phyloP scores from a whole-genome alignment of 2,329 filamentous ascomycete genomes.

The Chalaropsis thielavioides region DNA sequence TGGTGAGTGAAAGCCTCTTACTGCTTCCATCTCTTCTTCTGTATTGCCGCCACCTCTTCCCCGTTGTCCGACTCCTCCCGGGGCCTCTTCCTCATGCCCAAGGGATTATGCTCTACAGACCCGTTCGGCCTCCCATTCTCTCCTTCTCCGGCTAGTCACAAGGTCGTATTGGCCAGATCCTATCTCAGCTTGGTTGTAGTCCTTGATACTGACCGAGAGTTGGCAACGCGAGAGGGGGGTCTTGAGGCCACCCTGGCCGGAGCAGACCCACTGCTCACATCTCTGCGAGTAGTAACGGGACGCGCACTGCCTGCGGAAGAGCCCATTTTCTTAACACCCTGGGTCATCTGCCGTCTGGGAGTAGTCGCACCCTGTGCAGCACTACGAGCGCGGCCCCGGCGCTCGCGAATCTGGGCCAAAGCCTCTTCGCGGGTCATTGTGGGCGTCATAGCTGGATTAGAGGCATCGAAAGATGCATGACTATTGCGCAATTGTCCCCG shows the following conservation, averaged over 20 bases:
- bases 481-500: conserved; percentile 7
- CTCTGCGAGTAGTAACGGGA: conserved; percentile 1
- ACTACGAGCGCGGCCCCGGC: conserved; percentile 55
- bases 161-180: conserved; percentile 7
- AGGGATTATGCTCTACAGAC: background rate
- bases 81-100: background rate
- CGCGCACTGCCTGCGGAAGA: conserved; percentile 5
- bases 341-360: conserved; percentile 23
- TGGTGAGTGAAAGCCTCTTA: background rate
- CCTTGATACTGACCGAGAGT: conserved; percentile 5
- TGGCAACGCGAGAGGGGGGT: conserved; percentile 4
- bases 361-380: conserved; percentile 44
- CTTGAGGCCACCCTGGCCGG: conserved; percentile 8
- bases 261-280: background rate
- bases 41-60: background rate
- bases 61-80: background rate
- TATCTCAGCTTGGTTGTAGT: conserved; percentile 10
- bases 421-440: conserved; percentile 61
- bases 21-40: background rate
- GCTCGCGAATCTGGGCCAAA: conserved; percentile 58
- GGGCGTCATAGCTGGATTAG: conserved; percentile 45
- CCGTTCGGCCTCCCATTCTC: background rate
- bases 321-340: conserved; percentile 8
- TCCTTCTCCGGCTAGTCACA: background rate
- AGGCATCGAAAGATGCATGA: conserved; percentile 36